Evolutionary conservation across 192 early-diverging fungal species (phyloP).

Genomic region (Diversispora eburnea): DNA sequence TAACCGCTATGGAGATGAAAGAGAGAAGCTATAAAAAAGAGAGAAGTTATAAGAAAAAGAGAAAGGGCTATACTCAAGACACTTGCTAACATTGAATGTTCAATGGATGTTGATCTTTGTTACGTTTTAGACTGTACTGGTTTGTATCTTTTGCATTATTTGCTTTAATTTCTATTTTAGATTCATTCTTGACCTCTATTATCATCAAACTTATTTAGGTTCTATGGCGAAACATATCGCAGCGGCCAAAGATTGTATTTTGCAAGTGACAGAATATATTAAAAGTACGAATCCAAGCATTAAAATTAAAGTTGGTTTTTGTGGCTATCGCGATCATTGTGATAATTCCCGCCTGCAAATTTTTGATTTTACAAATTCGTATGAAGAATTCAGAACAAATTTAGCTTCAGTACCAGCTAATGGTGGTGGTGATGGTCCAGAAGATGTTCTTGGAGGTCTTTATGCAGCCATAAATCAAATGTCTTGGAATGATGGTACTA

Average conservation of each 20-base stretch:
- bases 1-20: too few species aligned
- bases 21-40: too few species aligned
- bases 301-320: slow-evolving; percentile 23
- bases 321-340: slow-evolving; percentile 26
- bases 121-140: not conserved
- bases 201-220: not conserved
- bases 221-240: slow-evolving; percentile 12
- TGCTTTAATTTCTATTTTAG: not conserved
- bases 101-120: too few species aligned
- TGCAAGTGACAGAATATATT: slow-evolving; percentile 17
- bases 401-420: not conserved
- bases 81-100: too few species aligned
- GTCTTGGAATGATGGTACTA: slow-evolving; percentile 9
- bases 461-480: slow-evolving; percentile 18
- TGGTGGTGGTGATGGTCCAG: slow-evolving; percentile 8
- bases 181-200: not conserved
- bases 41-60: too few species aligned
- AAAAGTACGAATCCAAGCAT: slow-evolving; percentile 15
- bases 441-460: slow-evolving; percentile 26
- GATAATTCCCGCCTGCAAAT: not conserved
- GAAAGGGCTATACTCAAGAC: too few species aligned
- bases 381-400: not conserved
- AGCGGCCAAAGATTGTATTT: slow-evolving; percentile 25
- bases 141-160: not conserved
- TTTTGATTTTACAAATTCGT: not conserved